A percentile compares a stretch with the other conserved stretches of the same genome.
Conservation (phyloP, 2,329 filamentous ascomycete species). For the Hymenoscyphus occultus region DNA sequence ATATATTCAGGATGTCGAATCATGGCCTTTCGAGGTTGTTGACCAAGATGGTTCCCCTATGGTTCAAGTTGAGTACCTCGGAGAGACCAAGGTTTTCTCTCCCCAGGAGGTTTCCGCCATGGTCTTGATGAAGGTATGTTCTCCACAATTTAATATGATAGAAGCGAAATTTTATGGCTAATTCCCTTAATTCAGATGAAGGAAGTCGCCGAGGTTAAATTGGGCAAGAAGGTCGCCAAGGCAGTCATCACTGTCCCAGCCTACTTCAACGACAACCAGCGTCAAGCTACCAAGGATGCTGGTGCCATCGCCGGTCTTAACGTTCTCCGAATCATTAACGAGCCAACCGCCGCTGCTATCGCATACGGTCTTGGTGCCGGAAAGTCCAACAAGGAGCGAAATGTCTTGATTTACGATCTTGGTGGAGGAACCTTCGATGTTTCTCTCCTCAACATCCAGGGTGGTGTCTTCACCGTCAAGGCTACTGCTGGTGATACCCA, state of each 20-base stretch:
- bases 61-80: slow-evolving; percentile 94
- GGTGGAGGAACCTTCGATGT: slow-evolving; percentile 99
- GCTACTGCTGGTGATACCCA: slow-evolving; percentile 97
- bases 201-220: slow-evolving; percentile 97
- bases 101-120: slow-evolving; percentile 99
- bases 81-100: slow-evolving; percentile 92
- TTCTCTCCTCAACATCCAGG: slow-evolving; percentile 96
- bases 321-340: slow-evolving; percentile 99
- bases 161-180: slow-evolving; percentile 4
- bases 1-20: slow-evolving; percentile 64
- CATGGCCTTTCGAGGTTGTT: slow-evolving; percentile 98
- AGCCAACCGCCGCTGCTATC: slow-evolving; percentile 96
- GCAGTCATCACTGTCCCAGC: slow-evolving; percentile 98
- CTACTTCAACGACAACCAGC: slow-evolving; percentile 99
- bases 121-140: slow-evolving; percentile 87
- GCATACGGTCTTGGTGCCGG: slow-evolving; percentile 95
- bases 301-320: slow-evolving; percentile 97
- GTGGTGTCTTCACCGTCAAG: slow-evolving; percentile 99
- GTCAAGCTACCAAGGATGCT: slow-evolving; percentile 98
- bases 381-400: slow-evolving; percentile 96
- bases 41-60: slow-evolving; percentile 85
- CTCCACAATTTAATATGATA: not conserved
- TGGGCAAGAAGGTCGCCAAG: slow-evolving; percentile 98
- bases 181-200: slow-evolving; percentile 69
- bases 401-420: slow-evolving; percentile 99